Evolutionary conservation across 2,329 filamentous ascomycete genomes (phyloP).

Genomic region (Aspergillus fischeri): DNA sequence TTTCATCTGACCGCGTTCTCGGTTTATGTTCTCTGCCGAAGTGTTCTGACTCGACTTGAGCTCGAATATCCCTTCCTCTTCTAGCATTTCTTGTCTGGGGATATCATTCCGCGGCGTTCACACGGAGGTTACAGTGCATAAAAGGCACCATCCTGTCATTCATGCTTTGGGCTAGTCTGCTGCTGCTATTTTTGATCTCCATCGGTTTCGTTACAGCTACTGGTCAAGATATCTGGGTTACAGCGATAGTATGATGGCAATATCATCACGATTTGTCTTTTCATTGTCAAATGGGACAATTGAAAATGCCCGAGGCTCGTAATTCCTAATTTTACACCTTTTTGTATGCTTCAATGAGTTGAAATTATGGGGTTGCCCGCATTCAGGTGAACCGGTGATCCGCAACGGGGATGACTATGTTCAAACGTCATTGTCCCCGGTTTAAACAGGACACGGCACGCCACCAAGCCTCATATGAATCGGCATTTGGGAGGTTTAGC

Average conservation of each 20-base stretch:
- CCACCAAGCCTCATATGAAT: neutral
- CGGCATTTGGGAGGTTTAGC: neutral
- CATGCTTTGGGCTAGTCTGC: neutral
- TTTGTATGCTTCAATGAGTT: neutral
- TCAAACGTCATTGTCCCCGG: slow-evolving; percentile 1
- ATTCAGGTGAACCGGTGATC: neutral
- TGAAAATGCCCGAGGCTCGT: neutral
- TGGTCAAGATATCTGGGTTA: neutral
- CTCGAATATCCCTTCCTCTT: neutral
- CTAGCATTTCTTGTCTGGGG: neutral
- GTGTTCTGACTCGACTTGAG: neutral
- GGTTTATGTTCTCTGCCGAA: neutral
- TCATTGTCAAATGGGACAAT: neutral
- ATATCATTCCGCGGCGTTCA: neutral
- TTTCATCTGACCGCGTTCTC: neutral
- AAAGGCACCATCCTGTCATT: neutral
- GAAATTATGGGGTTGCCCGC: neutral
- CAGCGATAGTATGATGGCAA: neutral
- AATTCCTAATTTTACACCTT: too few relatives aligned
- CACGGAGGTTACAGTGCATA: neutral
- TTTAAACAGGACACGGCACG: neutral
- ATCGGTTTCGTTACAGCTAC: neutral
- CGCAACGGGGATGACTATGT: neutral
- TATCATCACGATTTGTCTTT: neutral
- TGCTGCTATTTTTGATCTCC: neutral